phyloP scores from a whole-genome alignment of 805 yeast species.

The Saccharomyces paradoxus region DNA sequence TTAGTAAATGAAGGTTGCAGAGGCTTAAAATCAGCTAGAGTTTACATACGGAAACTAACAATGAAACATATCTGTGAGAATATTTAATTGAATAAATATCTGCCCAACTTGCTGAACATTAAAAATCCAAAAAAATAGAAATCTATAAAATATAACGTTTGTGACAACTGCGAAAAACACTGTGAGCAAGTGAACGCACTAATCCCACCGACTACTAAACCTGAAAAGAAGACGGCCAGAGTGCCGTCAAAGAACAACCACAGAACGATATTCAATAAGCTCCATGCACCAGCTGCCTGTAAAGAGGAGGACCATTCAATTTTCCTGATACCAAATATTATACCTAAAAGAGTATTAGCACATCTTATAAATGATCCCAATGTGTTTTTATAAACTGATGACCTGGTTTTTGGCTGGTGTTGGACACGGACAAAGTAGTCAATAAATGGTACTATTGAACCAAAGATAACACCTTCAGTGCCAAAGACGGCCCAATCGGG shows the following conservation, averaged over 20 bases:
- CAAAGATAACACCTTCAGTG: slow-evolving; percentile 47
- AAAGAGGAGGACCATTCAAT: slow-evolving; percentile 60
- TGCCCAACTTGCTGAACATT: slow-evolving; percentile 62
- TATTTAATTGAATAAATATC: slow-evolving; percentile 35
- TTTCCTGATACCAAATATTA: slow-evolving; percentile 60
- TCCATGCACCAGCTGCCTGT: slow-evolving; percentile 59
- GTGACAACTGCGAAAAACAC: slow-evolving; percentile 3
- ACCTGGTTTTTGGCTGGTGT: slow-evolving; percentile 7
- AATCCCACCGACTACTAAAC: slow-evolving; percentile 19
- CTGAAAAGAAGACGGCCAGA: slow-evolving; percentile 37
- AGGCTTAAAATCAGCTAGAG: not conserved
- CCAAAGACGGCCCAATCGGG: slow-evolving; percentile 28
- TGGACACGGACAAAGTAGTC: slow-evolving; percentile 17
- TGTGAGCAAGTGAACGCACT: not conserved
- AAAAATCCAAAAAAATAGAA: slow-evolving; percentile 59
- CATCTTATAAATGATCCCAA: slow-evolving; percentile 45
- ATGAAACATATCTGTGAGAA: not conserved
- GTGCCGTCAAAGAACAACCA: slow-evolving; percentile 64
- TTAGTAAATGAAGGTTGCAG: not conserved
- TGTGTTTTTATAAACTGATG: slow-evolving; percentile 23
- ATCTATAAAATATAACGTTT: slow-evolving; percentile 31
- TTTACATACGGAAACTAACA: not conserved
- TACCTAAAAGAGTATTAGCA: slow-evolving; percentile 56
- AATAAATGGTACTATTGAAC: slow-evolving; percentile 40
- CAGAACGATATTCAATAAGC: slow-evolving; percentile 51